Evolutionary conservation across 768 basidiomycete species (phyloP).

Genomic region (Tylopilus subfusipes): DNA sequence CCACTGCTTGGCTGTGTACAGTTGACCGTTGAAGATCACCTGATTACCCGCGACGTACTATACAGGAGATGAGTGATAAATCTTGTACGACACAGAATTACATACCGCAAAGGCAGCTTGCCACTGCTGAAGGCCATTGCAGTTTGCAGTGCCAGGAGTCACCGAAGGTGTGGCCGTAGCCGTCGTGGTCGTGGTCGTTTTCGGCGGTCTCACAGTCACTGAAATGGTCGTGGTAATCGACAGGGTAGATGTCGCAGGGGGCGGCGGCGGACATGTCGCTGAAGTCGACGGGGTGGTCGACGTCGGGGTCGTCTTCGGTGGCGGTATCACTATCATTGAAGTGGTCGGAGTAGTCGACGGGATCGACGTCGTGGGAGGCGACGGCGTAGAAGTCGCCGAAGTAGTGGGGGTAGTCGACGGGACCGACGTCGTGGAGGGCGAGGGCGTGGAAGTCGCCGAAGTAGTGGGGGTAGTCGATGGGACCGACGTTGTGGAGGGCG

Average conservation of each 20-base stretch:
- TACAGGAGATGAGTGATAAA: not conserved
- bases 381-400: no score
- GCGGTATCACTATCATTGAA: not conserved
- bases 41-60: constrained; percentile 24
- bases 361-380: no score
- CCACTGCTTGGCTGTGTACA: constrained; percentile 29
- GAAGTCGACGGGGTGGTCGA: not conserved
- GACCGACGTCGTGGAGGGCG: not conserved
- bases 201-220: no score
- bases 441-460: not conserved
- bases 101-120: constrained; percentile 22
- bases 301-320: not conserved
- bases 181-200: not conserved
- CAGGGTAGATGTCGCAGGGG: no score
- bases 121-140: constrained; percentile 22
- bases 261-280: no score
- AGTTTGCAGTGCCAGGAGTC: not conserved
- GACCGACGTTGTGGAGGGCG: not conserved
- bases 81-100: accelerated
- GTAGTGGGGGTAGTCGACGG: not conserved
- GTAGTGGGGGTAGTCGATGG: not conserved
- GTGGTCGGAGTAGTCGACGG: no score
- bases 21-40: constrained; percentile 20
- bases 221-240: not conserved
- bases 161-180: not conserved